Evolutionary conservation across 352 stramenopile genomes (phyloP).

Genomic region (Pythium coloratum): DNA sequence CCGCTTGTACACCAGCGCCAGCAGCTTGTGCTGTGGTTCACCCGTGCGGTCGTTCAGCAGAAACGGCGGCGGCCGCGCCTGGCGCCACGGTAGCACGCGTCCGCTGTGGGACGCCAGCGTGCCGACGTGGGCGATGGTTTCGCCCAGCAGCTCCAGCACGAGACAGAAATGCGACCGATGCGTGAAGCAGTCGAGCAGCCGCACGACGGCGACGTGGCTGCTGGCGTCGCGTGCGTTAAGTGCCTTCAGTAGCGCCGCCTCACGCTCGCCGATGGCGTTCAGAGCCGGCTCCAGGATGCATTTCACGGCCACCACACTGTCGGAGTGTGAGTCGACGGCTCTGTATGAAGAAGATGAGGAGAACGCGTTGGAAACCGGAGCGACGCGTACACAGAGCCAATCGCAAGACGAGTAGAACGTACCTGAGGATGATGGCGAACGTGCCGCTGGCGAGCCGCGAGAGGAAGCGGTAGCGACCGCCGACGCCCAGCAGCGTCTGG

Average conservation of each 20-base stretch:
- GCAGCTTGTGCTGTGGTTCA: slow-evolving; percentile 66
- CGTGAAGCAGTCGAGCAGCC: slow-evolving; percentile 55
- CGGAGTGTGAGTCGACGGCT: slow-evolving; percentile 45
- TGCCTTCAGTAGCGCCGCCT: slow-evolving; percentile 43
- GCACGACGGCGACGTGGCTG: slow-evolving; percentile 51
- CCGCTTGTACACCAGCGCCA: slow-evolving; percentile 65
- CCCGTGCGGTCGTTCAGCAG: slow-evolving; percentile 84
- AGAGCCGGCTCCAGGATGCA: slow-evolving; percentile 49
- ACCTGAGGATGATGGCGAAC: slow-evolving; percentile 71
- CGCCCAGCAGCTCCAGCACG: slow-evolving; percentile 65
- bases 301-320: slow-evolving; percentile 68
- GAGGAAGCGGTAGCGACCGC: slow-evolving; percentile 73
- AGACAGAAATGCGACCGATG: slow-evolving; percentile 59
- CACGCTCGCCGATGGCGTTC: slow-evolving; percentile 58
- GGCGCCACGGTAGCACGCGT: slow-evolving; percentile 66
- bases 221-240: slow-evolving; percentile 41
- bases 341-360: slow-evolving; percentile 19
- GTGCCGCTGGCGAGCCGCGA: slow-evolving; percentile 67
- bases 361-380: neutral
- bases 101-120: slow-evolving; percentile 72
- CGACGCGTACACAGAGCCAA: neutral
- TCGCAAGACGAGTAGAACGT: slow-evolving; percentile 9
- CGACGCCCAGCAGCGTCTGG: slow-evolving; percentile 52
- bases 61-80: slow-evolving; percentile 63
- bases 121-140: slow-evolving; percentile 92